Evolutionary conservation across 106 monocot species (phyloP), one percentile per base, ranked within the genome.

Genomic region (Phalaenopsis aphrodite): DNA sequence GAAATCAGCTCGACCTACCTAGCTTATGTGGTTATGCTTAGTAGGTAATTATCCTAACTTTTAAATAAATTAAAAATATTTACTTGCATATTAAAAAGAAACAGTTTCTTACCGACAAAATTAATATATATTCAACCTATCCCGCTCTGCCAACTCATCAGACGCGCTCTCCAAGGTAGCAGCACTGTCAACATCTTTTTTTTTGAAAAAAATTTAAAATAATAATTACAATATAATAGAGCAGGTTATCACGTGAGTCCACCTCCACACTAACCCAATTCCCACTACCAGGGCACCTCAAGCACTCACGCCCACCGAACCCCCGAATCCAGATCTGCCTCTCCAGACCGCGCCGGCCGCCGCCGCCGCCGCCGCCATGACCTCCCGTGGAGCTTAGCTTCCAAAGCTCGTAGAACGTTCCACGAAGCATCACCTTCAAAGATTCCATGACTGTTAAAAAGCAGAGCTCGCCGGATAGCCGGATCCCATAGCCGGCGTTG

Each of bases 401-500:
- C 75, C 39, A 99, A 75, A 36, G 79, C 88, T 68, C 73, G 82
- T 39, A 91, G 14, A 66, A 91, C 84, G 9, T 93, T 94, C 98
- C 94, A 99, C 84, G 98, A 94, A 55, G 98, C 98, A 66, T 99
- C 98, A 0, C 94, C 98, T 0, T 72, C 67, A 66, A 48, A 23
- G 18, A 93, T 85, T 3, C 76, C 49, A 73, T 37, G 84, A 19
- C 83, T 85, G 84, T 88, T 73, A 82, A 87, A 99, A 16, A 93
- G 52, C 67, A 99, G 84, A 14, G 94, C 90, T 36, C 73, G 56
- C 38, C 92, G 79, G 58, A 88, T 83, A 11, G 69, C 72, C 2
- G 94, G 92, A 78, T 94, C 89, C 94, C 94, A 92, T 78, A 99
- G 85, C 65, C 86, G 89, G 74, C 84, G 78, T 83, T 94, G 98